Evolutionary conservation across 148 eudicot genomes (phyloP).

Genomic region (Silene conica): DNA sequence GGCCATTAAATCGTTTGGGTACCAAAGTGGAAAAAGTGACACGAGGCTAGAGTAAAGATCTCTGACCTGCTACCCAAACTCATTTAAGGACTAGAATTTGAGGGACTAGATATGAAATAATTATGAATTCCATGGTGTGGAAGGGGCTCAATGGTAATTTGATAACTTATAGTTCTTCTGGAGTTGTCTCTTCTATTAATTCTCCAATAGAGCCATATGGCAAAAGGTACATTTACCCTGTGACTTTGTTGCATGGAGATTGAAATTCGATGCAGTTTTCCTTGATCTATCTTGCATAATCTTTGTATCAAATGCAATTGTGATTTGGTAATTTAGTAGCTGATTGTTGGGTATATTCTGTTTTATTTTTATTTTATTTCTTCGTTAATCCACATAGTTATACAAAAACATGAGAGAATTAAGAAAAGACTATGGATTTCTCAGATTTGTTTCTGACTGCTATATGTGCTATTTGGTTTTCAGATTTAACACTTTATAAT

Average conservation of each 20-base stretch:
- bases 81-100: neutral
- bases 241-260: too few species aligned
- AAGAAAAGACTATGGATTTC: neutral
- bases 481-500: neutral
- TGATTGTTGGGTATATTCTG: neutral
- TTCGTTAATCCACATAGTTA: neutral
- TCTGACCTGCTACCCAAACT: neutral
- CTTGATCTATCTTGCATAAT: too few species aligned
- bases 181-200: too few species aligned
- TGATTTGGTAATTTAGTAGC: neutral
- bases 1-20: neutral
- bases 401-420: too few species aligned
- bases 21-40: neutral
- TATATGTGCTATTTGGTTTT: neutral
- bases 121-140: neutral
- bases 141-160: too few species aligned
- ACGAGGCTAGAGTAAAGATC: neutral
- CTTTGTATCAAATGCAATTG: too few species aligned
- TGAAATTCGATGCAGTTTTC: too few species aligned
- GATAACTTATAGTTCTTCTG: too few species aligned
- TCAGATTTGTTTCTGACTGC: neutral
- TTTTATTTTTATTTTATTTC: too few species aligned
- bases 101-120: neutral
- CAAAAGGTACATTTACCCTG: too few species aligned
- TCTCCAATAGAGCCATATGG: too few species aligned